Evolutionary conservation across 331 rosid genomes (phyloP), one percentile per base, ranked within the genome.

Genomic region (Spiraea crenata): DNA sequence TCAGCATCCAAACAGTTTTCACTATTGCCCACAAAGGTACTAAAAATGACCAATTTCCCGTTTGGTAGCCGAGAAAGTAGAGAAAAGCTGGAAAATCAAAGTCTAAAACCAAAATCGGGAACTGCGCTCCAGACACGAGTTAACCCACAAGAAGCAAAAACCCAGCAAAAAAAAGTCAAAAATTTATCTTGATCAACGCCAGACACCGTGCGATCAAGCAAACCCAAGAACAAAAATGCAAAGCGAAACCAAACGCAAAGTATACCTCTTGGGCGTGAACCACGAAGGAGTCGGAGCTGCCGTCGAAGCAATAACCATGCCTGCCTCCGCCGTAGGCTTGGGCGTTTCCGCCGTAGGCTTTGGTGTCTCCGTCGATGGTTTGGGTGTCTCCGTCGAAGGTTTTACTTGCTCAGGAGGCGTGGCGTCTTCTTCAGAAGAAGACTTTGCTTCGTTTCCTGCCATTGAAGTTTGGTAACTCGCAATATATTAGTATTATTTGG

Each of bases 181-280:
- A 39, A 8, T 40, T 40, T 52, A 9, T 6, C 59, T 17, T 47
- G 34, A 31, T 47, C 65, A 47, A 14, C 58, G 54, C 13, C 14
- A 52, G 12, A 54, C 52, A 46, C 31, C 38, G 37, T 2, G 59
- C 45, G 40, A 37, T 38, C 39, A 40, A 58, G 63, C 19, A 40
- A 34, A n/a, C 65, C 47, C 47, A n/a, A 60, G 47, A 60, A 16
- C 65, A 5, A 7, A 54, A 42, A 47, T 47, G 25, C 57, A 51
- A 64, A 44, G 39, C 9, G 38, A 63, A 71, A 48, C 41, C 48
- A 34, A 41, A 10, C 19, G 12, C n/a, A 17, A 50, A 59, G 61
- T 9, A 25, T 25, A 86, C 92, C 89, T 85, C 57, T 82, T 87
- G 35, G 96, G 92, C 63, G 96, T 85, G 79, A 85, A 85, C 89